Evolutionary conservation across 2,329 filamentous ascomycete genomes (phyloP), one percentile per base, ranked within the genome.

Genomic region (Calonectria hongkongensis): DNA sequence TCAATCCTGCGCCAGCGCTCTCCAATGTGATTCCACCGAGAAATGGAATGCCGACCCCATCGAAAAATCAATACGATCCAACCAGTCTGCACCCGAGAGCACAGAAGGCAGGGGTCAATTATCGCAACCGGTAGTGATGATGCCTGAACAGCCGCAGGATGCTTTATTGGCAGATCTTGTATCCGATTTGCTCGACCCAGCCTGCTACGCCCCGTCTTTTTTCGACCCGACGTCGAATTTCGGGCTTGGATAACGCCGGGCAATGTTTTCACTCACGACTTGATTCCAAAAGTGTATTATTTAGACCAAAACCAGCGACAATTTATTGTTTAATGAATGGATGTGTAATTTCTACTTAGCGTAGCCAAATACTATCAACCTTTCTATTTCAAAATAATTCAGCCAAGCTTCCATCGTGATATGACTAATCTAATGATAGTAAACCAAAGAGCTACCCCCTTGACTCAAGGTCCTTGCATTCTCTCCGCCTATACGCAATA

Each of bases 11-110:
- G 76, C 76, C 6, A 71, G 74, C 0, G 76, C 74, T 0, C 71
- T 76, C 0, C 69, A 78, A 1, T 76, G 76, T 2, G 76, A 78
- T 2, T 74, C 76, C 2, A 76, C 75, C 68, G 76, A 78, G 2
- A 72, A 75, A n/a, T 78, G 77, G 74, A 78, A 78, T 8, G 65
- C 74, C 0, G 70, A 78, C 10, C 76, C 76, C 21, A 27, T 54
- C 25, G 39, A 33, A 25, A 66, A 50, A n/a, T 68, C 65, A 1
- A 68, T 68, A 15, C 51, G 51, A 16, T 62, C 58, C 27, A 28
- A 51, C 21, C 39, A 50, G 28, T 33, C 66, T 13, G 48, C 66
- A 54, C 41, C 66, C 3, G 45, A 48, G 10, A 48, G 21, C 9
- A 8, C 45, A 25, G 45, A 48, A 25, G 21, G 45, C n/a, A 12